Evolutionary conservation across 495 filamentous ascomycete genomes (phyloP).

Genomic region (Neurospora sp.): DNA sequence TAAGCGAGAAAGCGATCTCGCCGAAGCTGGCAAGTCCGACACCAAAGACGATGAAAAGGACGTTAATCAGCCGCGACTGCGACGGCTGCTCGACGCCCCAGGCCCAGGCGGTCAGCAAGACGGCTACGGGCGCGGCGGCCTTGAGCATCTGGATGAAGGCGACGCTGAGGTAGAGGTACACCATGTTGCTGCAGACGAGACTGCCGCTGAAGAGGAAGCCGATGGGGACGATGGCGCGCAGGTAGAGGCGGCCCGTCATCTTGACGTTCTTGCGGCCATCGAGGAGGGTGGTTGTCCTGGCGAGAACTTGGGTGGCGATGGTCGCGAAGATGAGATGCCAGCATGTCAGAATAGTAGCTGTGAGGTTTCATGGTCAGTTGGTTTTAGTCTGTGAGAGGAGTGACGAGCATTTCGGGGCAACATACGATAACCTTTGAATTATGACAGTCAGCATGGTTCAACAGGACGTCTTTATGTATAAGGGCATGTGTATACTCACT

Average conservation of each 20-base stretch:
- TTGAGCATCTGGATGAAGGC: conserved; percentile 82
- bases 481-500: conserved; percentile 44
- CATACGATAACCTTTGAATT: conserved; percentile 22
- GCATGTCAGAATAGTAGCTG: conserved; percentile 54
- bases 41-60: conserved; percentile 64
- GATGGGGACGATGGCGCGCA: conserved; percentile 65
- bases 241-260: conserved; percentile 59
- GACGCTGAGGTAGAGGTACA: conserved; percentile 67
- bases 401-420: background rate
- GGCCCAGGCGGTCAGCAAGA: conserved; percentile 55
- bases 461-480: background rate
- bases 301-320: conserved; percentile 60
- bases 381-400: background rate
- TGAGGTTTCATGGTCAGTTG: background rate
- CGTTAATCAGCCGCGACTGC: conserved; percentile 51
- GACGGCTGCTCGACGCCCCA: conserved; percentile 54
- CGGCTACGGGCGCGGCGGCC: conserved; percentile 59
- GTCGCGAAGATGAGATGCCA: conserved; percentile 73
- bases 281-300: conserved; percentile 55
- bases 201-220: conserved; percentile 62
- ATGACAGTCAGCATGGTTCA: conserved; percentile 9
- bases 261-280: conserved; percentile 57
- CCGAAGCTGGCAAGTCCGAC: conserved; percentile 65
- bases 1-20: conserved; percentile 62
- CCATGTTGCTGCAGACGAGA: conserved; percentile 62